Evolutionary conservation across 2,329 filamentous ascomycete species (phyloP).

Genomic region (Pyrenophora graminea): DNA sequence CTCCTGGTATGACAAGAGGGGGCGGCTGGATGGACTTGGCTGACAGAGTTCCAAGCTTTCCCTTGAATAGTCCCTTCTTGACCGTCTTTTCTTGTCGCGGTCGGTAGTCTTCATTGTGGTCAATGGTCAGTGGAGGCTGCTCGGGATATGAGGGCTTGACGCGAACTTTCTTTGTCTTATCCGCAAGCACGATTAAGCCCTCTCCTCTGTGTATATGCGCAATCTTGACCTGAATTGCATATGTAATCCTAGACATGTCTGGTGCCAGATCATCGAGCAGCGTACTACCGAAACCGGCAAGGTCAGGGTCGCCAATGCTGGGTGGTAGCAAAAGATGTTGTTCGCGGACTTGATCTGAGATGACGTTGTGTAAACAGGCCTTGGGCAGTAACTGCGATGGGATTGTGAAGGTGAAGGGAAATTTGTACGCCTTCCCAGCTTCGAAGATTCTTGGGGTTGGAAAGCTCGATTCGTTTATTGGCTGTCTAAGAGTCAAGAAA

Average conservation of each 20-base stretch:
- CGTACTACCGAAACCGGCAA: conserved; percentile 55
- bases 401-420: conserved; percentile 68
- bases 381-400: conserved; percentile 64
- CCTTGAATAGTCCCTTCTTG: conserved; percentile 63
- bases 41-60: conserved; percentile 61
- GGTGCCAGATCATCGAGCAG: conserved; percentile 66
- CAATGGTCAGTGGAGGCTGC: conserved; percentile 61
- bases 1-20: conserved; percentile 56
- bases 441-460: conserved; percentile 60
- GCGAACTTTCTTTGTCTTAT: conserved; percentile 60
- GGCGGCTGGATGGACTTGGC: conserved; percentile 63
- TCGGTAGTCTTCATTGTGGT: conserved; percentile 56
- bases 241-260: conserved; percentile 64
- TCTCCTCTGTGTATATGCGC: conserved; percentile 47
- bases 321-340: conserved; percentile 65
- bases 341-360: conserved; percentile 57
- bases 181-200: conserved; percentile 52
- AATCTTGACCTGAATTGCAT: conserved; percentile 58
- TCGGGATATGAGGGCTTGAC: conserved; percentile 64
- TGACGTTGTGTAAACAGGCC: conserved; percentile 60
- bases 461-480: conserved; percentile 58
- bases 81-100: conserved; percentile 63
- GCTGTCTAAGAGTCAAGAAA: conserved; percentile 66
- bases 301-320: conserved; percentile 62
- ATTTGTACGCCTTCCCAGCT: conserved; percentile 60